A percentile compares a stretch with the other conserved stretches of the same genome.
Conservation (phyloP, 2,329 filamentous ascomycete genomes). For the Exophiala bonariae region DNA sequence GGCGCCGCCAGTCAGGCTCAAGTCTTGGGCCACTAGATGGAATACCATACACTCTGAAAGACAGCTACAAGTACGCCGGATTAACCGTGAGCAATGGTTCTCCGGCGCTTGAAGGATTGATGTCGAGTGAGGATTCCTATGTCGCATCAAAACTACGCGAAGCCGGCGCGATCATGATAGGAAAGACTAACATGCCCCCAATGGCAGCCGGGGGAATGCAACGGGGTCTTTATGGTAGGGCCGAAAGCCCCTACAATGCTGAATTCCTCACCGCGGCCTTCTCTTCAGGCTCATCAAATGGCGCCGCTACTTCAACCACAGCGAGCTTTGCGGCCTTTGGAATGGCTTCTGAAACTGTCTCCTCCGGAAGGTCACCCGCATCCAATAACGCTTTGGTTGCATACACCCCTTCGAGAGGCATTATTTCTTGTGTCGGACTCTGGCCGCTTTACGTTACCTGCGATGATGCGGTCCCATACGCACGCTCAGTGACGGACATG, state of each 20-base stretch:
- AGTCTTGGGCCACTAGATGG: constrained; percentile 49
- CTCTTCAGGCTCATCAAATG: constrained; percentile 55
- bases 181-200: constrained; percentile 44
- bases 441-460: constrained; percentile 56
- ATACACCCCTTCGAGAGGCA: constrained; percentile 53
- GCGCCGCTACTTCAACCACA: constrained; percentile 52
- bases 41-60: constrained; percentile 59
- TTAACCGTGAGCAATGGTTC: constrained; percentile 56
- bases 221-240: constrained; percentile 55
- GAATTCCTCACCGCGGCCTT: constrained; percentile 52
- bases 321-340: constrained; percentile 52
- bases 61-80: constrained; percentile 55
- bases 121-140: constrained; percentile 41
- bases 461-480: constrained; percentile 52
- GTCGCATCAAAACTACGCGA: constrained; percentile 26
- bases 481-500: constrained; percentile 50
- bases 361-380: constrained; percentile 53
- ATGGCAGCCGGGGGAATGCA: constrained; percentile 63
- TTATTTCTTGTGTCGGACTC: constrained; percentile 49
- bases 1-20: constrained; percentile 40
- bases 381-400: constrained; percentile 55
- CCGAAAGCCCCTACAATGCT: constrained; percentile 57
- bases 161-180: constrained; percentile 33
- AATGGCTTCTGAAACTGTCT: constrained; percentile 53
- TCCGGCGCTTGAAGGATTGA: constrained; percentile 52